Conservation (phyloP, 2,329 filamentous ascomycete species). For the Pleoardoris graminearum region DNA sequence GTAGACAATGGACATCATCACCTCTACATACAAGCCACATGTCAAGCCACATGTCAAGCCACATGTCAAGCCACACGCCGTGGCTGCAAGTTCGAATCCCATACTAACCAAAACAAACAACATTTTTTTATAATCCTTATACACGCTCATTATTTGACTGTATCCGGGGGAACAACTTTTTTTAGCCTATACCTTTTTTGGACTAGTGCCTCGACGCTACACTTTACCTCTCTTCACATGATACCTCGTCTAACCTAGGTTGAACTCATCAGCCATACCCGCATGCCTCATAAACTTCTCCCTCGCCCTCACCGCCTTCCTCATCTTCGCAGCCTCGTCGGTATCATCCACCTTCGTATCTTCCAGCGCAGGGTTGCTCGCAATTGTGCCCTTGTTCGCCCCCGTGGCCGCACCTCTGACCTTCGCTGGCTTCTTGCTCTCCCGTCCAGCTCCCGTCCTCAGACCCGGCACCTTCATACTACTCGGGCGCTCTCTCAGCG, state of each 20-base stretch:
- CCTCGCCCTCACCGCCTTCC: constrained; percentile 57
- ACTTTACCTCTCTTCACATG: too few species aligned
- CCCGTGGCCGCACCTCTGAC: constrained; percentile 42
- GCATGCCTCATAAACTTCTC: constrained; percentile 55
- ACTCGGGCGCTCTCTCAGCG: constrained; percentile 81
- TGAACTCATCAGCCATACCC: constrained; percentile 66
- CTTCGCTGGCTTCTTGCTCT: constrained; percentile 41
- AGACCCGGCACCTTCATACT: constrained; percentile 66
- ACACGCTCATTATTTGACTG: too few species aligned
- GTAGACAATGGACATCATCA: too few species aligned
- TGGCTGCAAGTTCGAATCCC: too few species aligned
- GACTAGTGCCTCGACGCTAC: too few species aligned
- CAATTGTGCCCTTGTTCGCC: constrained; percentile 41
- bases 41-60: too few species aligned
- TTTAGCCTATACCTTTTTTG: too few species aligned
- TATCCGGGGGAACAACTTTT: too few species aligned
- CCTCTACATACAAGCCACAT: too few species aligned
- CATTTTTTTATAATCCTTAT: too few species aligned
- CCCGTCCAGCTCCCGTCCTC: constrained; percentile 49
- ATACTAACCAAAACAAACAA: too few species aligned
- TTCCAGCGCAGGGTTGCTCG: constrained; percentile 42
- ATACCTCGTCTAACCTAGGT: constrained; percentile 65
- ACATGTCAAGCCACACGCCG: too few species aligned
- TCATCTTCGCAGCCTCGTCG: constrained; percentile 64
- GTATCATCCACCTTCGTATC: constrained; percentile 51